Evolutionary conservation across 1,284 basidiomycete species (phyloP).

Genomic region (Irpex sp.): DNA sequence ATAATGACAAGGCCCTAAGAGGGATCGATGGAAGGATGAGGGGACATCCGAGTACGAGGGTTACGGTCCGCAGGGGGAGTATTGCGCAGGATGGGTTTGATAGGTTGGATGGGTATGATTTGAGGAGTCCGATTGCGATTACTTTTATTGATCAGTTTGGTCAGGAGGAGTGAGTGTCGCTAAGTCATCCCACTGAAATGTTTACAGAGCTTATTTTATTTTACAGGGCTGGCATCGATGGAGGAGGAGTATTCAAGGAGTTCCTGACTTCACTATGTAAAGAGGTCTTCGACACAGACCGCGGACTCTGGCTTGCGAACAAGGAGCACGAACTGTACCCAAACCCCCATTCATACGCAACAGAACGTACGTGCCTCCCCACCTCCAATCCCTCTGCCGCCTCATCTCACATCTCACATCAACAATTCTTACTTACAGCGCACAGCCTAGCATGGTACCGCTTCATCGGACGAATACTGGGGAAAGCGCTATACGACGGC

Average conservation of each 20-base stretch:
- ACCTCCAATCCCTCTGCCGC: no score
- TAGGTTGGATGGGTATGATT: constrained; percentile 64
- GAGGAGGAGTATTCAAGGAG: constrained; percentile 97
- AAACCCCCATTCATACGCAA: constrained; percentile 86
- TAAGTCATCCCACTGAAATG: background rate
- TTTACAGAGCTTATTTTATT: no score
- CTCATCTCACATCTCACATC: no score
- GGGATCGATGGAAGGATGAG: constrained; percentile 15
- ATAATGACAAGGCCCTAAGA: constrained; percentile 42
- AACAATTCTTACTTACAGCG: constrained; percentile 32
- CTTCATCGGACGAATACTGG: constrained; percentile 90
- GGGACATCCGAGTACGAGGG: constrained; percentile 30
- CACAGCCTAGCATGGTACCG: constrained; percentile 90
- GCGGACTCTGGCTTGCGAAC: constrained; percentile 90
- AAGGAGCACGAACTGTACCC: constrained; percentile 93
- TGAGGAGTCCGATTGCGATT: constrained; percentile 83
- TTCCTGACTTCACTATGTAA: constrained; percentile 89
- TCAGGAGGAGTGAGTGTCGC: constrained; percentile 61
- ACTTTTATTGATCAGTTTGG: constrained; percentile 90
- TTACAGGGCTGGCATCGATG: constrained; percentile 82
- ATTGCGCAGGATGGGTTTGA: constrained; percentile 90
- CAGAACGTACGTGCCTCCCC: constrained; percentile 53
- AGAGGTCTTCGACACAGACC: constrained; percentile 92
- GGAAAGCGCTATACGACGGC: constrained; percentile 95
- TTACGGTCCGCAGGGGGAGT: constrained; percentile 66